Percentiles rank a stretch among this genome's conserved stretches.
Evolutionary conservation across 257 asterid species (phyloP).

Genomic region (Craterostigma plantagineum): DNA sequence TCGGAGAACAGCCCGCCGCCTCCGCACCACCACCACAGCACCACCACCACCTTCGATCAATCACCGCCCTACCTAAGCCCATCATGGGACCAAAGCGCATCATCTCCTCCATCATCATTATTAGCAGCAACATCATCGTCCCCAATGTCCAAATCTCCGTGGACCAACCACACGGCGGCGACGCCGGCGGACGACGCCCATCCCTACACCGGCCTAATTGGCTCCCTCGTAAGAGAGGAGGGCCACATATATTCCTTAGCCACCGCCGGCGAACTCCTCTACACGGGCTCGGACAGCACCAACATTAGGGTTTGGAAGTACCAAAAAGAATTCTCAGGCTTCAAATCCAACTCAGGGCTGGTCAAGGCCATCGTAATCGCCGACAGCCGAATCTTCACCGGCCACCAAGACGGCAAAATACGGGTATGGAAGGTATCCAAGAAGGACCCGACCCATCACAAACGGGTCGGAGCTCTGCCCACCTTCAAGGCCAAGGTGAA

Average conservation of each 20-base stretch:
- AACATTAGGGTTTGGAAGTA: constrained; percentile 86
- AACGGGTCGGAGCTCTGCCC: constrained; percentile 67
- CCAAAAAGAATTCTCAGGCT: constrained; percentile 75
- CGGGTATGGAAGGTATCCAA: constrained; percentile 69
- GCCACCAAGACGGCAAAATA: constrained; percentile 87
- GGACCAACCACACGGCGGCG: constrained; percentile 32
- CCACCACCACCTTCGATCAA: constrained; percentile 16
- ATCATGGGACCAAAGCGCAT: constrained; percentile 7
- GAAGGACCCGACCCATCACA: constrained; percentile 44
- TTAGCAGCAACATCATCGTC: too few species aligned
- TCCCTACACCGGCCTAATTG: constrained; percentile 76
- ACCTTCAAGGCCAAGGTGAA: constrained; percentile 51
- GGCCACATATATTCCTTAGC: constrained; percentile 85
- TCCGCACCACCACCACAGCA: constrained; percentile 9
- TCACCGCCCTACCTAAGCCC: constrained; percentile 19
- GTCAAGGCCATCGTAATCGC: constrained; percentile 74
- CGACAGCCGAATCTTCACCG: constrained; percentile 63
- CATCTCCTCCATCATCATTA: too few species aligned
- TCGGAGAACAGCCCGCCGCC: constrained; percentile 11
- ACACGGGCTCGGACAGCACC: constrained; percentile 87
- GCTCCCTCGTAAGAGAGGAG: constrained; percentile 85
- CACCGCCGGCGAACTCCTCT: constrained; percentile 50
- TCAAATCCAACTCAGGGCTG: constrained; percentile 71
- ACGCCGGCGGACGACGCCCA: constrained; percentile 11
- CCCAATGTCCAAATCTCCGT: constrained; percentile 52